Base-by-base conservation (phyloP, 1,139 yeast genomes). In the Wickerhamomyces sp. region DNA sequence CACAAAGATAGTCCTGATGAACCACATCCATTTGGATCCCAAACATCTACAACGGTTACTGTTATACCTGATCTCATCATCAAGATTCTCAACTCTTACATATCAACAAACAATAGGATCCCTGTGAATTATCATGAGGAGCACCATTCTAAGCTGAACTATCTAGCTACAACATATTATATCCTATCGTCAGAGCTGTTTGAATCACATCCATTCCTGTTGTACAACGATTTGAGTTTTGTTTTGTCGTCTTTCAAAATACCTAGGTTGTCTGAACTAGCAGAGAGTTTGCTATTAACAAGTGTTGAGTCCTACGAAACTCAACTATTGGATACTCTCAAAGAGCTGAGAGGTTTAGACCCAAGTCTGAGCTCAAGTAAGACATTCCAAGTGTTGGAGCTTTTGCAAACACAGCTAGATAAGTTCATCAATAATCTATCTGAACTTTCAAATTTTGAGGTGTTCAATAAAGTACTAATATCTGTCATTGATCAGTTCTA, bases 401-500 rank as follows among this genome's bases (percentile, higher is more conserved):
- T 37, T 10, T 46, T 52, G 20, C 48, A 49, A 21, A 12, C 9
- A 2, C 31, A 25, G 1, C 28, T 51, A 9, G 26, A 35, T n/a
- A 32, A 29, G 3, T 31, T 42, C 26, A 42, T 42, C 24, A 16
- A 31, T 9, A 37, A 39, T 3, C 14, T 45, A 18, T n/a, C 10
- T 2, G 21, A 44, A 2, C 26, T 50, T 26, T 42, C 47, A 10
- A 22, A 36, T 2, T 4, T 32, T 24, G 43, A 34, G 3, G 31
- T 41, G 3, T 35, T 33, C 21, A 25, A 32, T 13, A 43, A 42
- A 19, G 33, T 49, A 9, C 28, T 42, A 4, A 41, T 42, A n/a
- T 44, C 53, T 3, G 35, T 47, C 3, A 34, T 50, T 24, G 46
- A 54, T 45, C 52, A 51, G 30, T 46, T 57, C 42, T 57, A 51